Conservation (phyloP, 192 early-diverging fungal species). For the Umbelopsis sp. region DNA sequence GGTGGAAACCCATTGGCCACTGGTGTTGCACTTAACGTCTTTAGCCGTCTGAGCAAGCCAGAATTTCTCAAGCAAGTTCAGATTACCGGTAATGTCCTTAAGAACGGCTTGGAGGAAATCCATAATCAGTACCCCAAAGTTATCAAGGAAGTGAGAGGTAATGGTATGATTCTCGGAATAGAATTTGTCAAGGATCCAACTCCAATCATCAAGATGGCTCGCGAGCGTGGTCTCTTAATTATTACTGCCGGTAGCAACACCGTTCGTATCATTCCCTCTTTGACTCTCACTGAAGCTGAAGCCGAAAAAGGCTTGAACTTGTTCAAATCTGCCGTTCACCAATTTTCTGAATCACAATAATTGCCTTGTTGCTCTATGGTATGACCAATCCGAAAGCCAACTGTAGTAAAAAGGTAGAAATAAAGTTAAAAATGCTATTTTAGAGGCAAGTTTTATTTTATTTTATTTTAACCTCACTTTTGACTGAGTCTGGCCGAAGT, state of each 20-base stretch:
- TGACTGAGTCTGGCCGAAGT: too few relatives aligned
- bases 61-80: constrained; percentile 75
- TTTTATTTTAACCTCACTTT: too few relatives aligned
- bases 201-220: constrained; percentile 70
- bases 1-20: constrained; percentile 94
- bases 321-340: constrained; percentile 64
- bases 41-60: constrained; percentile 67
- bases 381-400: background rate
- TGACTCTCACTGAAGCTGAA: constrained; percentile 79
- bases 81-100: constrained; percentile 65
- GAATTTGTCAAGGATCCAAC: constrained; percentile 73
- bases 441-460: too few relatives aligned
- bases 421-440: too few relatives aligned
- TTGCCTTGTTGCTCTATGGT: background rate
- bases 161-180: constrained; percentile 87
- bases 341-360: constrained; percentile 21
- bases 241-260: constrained; percentile 88
- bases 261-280: constrained; percentile 89
- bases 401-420: background rate
- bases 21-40: constrained; percentile 77
- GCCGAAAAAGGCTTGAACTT: constrained; percentile 73
- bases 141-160: constrained; percentile 80
- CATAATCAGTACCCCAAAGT: constrained; percentile 46
- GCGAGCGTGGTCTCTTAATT: constrained; percentile 85
- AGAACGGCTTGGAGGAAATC: constrained; percentile 47